Evolutionary conservation across 352 stramenopile species (phyloP).

Genomic region (Phytopythium delawarense): DNA sequence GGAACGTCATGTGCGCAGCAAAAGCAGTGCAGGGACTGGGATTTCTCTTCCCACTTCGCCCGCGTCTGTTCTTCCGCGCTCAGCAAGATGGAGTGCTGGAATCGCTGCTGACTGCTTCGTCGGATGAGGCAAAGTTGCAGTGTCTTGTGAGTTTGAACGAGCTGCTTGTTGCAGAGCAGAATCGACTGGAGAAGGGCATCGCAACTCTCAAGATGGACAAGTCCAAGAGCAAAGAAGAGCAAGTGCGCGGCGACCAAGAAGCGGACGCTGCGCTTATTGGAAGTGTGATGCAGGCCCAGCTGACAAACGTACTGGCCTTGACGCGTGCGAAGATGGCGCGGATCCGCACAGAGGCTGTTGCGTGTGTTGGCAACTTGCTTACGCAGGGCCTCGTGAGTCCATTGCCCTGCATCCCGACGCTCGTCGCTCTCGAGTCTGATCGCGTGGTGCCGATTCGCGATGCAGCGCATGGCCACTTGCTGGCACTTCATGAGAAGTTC

Average conservation of each 20-base stretch:
- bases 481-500: slow-evolving; percentile 60
- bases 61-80: slow-evolving; percentile 60
- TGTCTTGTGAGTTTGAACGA: slow-evolving; percentile 74
- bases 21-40: slow-evolving; percentile 84
- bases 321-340: slow-evolving; percentile 45
- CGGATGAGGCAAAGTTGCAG: slow-evolving; percentile 56
- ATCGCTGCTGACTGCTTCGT: slow-evolving; percentile 31
- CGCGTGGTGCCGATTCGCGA: slow-evolving; percentile 60
- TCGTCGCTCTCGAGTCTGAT: slow-evolving; percentile 81
- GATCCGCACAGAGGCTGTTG: slow-evolving; percentile 66
- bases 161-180: slow-evolving; percentile 63
- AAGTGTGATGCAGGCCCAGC: slow-evolving; percentile 82
- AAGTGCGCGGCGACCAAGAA: slow-evolving; percentile 86
- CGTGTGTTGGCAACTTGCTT: slow-evolving; percentile 60
- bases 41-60: slow-evolving; percentile 67
- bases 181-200: slow-evolving; percentile 52
- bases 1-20: slow-evolving; percentile 41
- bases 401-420: slow-evolving; percentile 66
- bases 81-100: slow-evolving; percentile 68
- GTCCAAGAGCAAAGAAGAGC: slow-evolving; percentile 65
- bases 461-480: slow-evolving; percentile 57
- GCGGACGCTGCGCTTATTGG: slow-evolving; percentile 81
- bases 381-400: slow-evolving; percentile 79
- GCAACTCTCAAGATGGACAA: slow-evolving; percentile 33
- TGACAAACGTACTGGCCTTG: slow-evolving; percentile 57